Percentiles rank a stretch among this genome's conserved stretches.
Evolutionary conservation across 2,329 filamentous ascomycete species (phyloP).

Genomic region (Colletotrichum magnum): DNA sequence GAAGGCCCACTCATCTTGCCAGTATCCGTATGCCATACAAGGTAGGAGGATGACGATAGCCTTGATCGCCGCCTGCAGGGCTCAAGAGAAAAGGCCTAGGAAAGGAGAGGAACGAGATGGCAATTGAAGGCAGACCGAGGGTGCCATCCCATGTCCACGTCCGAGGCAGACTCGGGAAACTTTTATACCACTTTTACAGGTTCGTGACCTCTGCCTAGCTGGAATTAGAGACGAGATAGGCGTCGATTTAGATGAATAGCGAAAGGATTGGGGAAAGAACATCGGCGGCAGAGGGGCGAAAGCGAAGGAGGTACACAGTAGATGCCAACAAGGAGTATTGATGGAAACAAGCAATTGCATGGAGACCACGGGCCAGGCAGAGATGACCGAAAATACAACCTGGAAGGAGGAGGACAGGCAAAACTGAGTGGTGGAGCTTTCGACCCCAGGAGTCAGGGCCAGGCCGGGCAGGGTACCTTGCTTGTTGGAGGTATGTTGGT

Average conservation of each 20-base stretch:
- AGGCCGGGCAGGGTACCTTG: conserved; percentile 6
- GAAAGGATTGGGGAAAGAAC: background rate
- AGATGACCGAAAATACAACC: background rate
- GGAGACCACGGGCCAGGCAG: background rate
- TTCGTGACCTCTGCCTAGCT: conserved; percentile 8
- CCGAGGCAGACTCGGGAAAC: conserved; percentile 12
- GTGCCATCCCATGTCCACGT: background rate
- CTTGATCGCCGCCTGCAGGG: conserved; percentile 21
- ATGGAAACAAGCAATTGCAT: background rate
- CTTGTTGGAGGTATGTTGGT: conserved; percentile 18
- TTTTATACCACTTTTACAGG: conserved; percentile 2
- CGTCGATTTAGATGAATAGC: background rate
- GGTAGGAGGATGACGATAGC: conserved; percentile 17
- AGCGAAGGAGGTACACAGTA: background rate
- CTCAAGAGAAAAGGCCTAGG: conserved; percentile 1
- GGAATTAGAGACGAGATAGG: background rate
- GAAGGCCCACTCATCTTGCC: conserved; percentile 16
- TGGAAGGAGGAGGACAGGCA: background rate
- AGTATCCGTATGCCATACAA: conserved; percentile 1
- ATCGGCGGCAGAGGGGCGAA: background rate
- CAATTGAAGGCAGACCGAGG: background rate
- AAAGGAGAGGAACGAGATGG: background rate
- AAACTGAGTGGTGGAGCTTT: background rate
- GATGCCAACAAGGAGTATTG: no score
- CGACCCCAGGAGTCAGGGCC: background rate